Percentiles rank a stretch among this genome's conserved stretches.
Conservation (phyloP, 2,329 filamentous ascomycete genomes). For the Dissoconium aciculare region DNA sequence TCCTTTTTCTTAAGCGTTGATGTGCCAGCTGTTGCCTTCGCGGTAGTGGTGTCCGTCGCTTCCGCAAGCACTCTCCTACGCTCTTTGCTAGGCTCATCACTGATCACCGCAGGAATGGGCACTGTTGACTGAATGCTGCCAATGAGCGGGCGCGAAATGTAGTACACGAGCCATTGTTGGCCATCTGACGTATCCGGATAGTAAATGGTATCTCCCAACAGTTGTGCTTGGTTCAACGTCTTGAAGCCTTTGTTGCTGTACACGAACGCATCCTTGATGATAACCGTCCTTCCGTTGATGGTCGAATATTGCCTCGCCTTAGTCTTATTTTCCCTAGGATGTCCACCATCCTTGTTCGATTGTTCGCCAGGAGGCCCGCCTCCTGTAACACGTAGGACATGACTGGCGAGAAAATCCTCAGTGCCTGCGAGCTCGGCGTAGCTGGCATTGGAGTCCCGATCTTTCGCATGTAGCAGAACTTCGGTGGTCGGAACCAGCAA, state of each 20-base stretch:
- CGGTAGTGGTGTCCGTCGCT: slow-evolving; percentile 11
- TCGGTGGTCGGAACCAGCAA: slow-evolving; percentile 89
- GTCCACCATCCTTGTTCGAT: slow-evolving; percentile 35
- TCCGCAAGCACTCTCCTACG: slow-evolving; percentile 19
- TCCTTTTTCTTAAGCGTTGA: slow-evolving; percentile 60
- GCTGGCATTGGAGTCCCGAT: slow-evolving; percentile 64
- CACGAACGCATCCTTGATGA: slow-evolving; percentile 82
- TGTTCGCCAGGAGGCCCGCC: slow-evolving; percentile 34
- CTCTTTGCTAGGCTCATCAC: slow-evolving; percentile 21
- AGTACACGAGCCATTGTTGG: slow-evolving; percentile 92
- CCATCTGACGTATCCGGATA: slow-evolving; percentile 80
- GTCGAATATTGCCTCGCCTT: slow-evolving; percentile 93
- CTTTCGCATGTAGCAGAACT: slow-evolving; percentile 72
- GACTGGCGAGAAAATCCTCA: slow-evolving; percentile 91
- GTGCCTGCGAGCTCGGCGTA: slow-evolving; percentile 71
- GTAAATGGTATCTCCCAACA: slow-evolving; percentile 72
- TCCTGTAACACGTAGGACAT: slow-evolving; percentile 74
- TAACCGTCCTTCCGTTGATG: slow-evolving; percentile 78
- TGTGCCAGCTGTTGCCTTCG: slow-evolving; percentile 3
- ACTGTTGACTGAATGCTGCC: slow-evolving; percentile 66
- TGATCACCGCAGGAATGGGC: slow-evolving; percentile 48
- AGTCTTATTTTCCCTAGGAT: slow-evolving; percentile 66
- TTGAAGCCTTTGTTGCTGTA: slow-evolving; percentile 99
- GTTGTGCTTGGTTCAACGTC: slow-evolving; percentile 71
- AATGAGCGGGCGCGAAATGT: slow-evolving; percentile 77